Percentiles rank a stretch among this genome's conserved stretches.
These are phyloP conservation scores for Colletotrichum salicis DNA, from an alignment of 2,329 filamentous ascomycete genomes.

Conservation along the genomic window DNA sequence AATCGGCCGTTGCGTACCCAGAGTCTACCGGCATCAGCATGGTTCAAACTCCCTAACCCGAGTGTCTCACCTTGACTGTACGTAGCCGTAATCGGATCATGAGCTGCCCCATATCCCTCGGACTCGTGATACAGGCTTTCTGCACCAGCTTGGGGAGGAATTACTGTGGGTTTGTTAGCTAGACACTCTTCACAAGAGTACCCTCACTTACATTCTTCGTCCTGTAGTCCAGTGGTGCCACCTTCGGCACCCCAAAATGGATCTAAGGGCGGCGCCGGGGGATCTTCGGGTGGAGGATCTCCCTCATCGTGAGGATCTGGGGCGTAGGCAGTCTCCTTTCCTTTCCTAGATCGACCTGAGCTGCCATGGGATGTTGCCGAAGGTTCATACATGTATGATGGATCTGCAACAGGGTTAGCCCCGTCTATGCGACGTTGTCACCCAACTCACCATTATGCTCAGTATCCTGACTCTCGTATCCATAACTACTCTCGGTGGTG, in stretches of 20 bases:
- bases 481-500: constrained; percentile 9
- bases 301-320: constrained; percentile 12
- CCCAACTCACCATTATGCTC: background rate
- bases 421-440: background rate
- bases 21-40: constrained; percentile 10
- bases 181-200: background rate
- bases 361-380: constrained; percentile 8
- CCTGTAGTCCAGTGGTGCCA: background rate
- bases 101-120: background rate
- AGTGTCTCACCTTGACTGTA: constrained; percentile 3
- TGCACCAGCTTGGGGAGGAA: background rate
- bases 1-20: background rate
- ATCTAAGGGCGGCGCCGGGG: constrained; percentile 2
- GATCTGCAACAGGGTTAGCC: constrained; percentile 7
- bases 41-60: background rate
- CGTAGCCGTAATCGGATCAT: background rate
- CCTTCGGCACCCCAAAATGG: constrained; percentile 24
- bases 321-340: constrained; percentile 13
- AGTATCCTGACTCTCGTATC: background rate
- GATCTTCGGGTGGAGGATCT: background rate
- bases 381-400: background rate
- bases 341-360: constrained; percentile 18
- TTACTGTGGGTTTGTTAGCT: background rate
- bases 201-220: background rate
- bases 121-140: constrained; percentile 5